Base-by-base conservation (phyloP, 2,329 filamentous ascomycete genomes). In the Cytospora chrysosperma region DNA sequence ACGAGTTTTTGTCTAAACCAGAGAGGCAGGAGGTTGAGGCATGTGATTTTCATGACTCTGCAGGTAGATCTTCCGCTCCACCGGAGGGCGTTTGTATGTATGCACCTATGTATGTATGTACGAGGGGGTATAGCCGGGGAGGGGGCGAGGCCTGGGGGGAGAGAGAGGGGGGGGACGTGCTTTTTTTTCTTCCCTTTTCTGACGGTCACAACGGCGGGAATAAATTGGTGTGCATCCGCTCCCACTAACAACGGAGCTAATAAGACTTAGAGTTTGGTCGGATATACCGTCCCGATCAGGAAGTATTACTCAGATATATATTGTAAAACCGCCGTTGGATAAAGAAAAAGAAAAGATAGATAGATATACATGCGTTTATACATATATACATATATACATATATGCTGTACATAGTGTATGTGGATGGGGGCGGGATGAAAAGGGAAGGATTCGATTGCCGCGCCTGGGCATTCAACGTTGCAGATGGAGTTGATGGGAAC, bases 11-110 rank as follows among this genome's bases (percentile, higher is more conserved):
- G 4, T 30, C 9, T 5, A 30, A 30, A 30, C 5, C 9, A 5
- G 5, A 30, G 28, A 30, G 27, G 13, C 10, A 30, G 10, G 6
- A 8, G 2, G 12, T n/a, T 13, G 21, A 58, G 37, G 13, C 56
- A 59, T 59, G 56, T 59, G 56, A 59, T 59, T 59, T 43, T n/a
- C n/a, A 34, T 59, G 56, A 59, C 56, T 59, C 15, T 59, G 47
- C 56, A 58, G 56, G n/a, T 32, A 32, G 30, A 32, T 26, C 52
- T 27, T 17, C 51, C 17, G 28, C 26, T 17, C 28, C 28, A 13
- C 17, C 26, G 15, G 15, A 17, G 12, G 27, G 4, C 15, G 2
- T 30, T 15, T 30, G 4, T 30, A 9, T 30, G 4, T 30, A 5
- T 30, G 28, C 9, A 4, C 9, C 28, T 32, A 19, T 40, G 17